Base-by-base conservation (phyloP, 2,329 filamentous ascomycete species). In the Penicillium thymicola region DNA sequence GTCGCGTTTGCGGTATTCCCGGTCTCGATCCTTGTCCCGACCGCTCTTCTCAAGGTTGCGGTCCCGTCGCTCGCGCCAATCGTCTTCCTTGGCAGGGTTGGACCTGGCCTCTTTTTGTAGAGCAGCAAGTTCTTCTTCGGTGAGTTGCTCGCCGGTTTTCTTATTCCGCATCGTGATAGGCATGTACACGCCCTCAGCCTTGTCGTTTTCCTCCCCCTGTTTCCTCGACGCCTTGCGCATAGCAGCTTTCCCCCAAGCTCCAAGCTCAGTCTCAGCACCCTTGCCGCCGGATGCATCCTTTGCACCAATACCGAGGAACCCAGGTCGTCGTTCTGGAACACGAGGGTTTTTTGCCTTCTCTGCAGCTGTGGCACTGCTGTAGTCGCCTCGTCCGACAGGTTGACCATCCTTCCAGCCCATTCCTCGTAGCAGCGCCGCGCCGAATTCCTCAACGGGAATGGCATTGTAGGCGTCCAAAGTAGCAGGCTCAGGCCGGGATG, bases 391-490 rank as follows among this genome's bases (percentile, higher is more conserved):
- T 76, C 88, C 79, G 50, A 85, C 79, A 38, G 78, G 75, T 60
- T 85, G 80, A 18, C 81, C 85, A 61, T 86, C 85, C 67, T 97
- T 92, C 92, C 93, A 97, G 9, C 94, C 94, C 89, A 97, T 97
- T 10, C 92, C 92, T 32, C 92, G 86, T 36, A 99, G 81, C 61
- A 97, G 81, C 0, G 92, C 92, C 18, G 92, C 89, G 8, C 94
- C 94, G 63, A 97, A 99, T 66, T 97, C 92, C 65, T 97, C 93
- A 16, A 97, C 91, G 0, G 94, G 93, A 59, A 96, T 88, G 13
- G 88, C 86, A 57, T 89, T 88, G 75, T 97, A 97, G 67, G 94
- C 90, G 34, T 90, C 89, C 18, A 96, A 78, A 0, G 86, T 89
- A 4, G 91, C 87, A 30, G 85, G 81, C 23, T 91, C 89, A 1